Base-by-base conservation (phyloP, 345 rosid genomes). In the Aquilaria sinensis region DNA sequence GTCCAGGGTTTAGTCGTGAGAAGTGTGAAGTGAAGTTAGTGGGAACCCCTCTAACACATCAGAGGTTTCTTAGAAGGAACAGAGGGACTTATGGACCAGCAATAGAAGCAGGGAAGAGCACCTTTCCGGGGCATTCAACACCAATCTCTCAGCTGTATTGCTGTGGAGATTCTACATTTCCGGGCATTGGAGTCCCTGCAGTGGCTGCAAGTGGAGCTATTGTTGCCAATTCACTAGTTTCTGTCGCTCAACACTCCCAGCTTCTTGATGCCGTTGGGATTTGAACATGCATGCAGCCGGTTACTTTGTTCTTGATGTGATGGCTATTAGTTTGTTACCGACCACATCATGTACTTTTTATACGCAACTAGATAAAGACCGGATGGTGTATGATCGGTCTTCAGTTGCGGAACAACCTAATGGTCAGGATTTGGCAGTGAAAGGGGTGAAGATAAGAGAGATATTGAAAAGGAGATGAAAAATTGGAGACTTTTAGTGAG, bases 191-290 rank as follows among this genome's bases (percentile, higher is more conserved):
- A 10, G 90, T 92, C 67, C 97, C 94, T 31, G 98, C 97, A 14
- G 92, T 92, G 56, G 96, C 96, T 50, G 96, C 97, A 48, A 87
- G 98, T 54, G 97, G 98, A 2, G 94, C 97, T 29, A 92, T 89
- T 56, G 96, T 92, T 53, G 98, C 96, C 3, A 92, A 87, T 70
- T 85, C 98, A 2, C 73, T 87, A 10, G 96, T 89, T 52, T 70
- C 96, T 0, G 97, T 92, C 30, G 67, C 87, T 61, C 78, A 85
- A 65, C 98, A 92, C 75, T 80, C 91, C 0, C 78, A 89, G 77
- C 96, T 89, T 66, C 92, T 91, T 47, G 94, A 91, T 64, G 97
- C 97, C 51, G 79, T 88, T 47, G 96, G 96, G 51, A 75, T 91
- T 15, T 91, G 51, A 71, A 64, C 60, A 51, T 46, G 31, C 62